phyloP scores from a whole-genome alignment of 2,329 filamentous ascomycete genomes.

The Talaromyces funiculosus region DNA sequence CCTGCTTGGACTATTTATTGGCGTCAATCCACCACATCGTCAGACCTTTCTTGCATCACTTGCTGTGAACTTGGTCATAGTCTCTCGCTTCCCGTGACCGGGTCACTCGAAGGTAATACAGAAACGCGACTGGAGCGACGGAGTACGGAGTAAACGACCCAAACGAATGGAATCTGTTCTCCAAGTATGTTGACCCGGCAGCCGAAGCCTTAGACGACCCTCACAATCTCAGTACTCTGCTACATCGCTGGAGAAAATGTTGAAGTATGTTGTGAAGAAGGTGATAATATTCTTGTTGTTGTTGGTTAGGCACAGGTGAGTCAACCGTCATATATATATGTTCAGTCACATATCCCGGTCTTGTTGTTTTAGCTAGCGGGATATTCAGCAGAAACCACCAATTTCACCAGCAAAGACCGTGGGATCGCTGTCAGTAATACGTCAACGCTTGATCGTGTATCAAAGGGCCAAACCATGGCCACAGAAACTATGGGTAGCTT shows the following conservation, averaged over 20 bases:
- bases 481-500: not conserved
- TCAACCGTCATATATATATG: not conserved
- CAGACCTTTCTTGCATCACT: not conserved
- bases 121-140: not conserved
- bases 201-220: not conserved
- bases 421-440: too few species aligned
- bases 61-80: not conserved
- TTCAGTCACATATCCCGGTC: not conserved
- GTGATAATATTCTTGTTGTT: not conserved
- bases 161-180: not conserved
- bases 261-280: not conserved
- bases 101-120: not conserved
- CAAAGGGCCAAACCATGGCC: not conserved
- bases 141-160: not conserved
- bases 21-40: not conserved
- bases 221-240: not conserved
- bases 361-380: not conserved
- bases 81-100: not conserved
- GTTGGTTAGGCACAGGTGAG: not conserved
- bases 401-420: too few species aligned
- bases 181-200: not conserved
- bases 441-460: not conserved
- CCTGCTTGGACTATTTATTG: not conserved
- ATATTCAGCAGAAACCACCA: not conserved
- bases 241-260: not conserved